These are phyloP conservation scores for Curvularia eragrostidis DNA, from an alignment of 2,329 filamentous ascomycete species.

Conservation along the genomic window DNA sequence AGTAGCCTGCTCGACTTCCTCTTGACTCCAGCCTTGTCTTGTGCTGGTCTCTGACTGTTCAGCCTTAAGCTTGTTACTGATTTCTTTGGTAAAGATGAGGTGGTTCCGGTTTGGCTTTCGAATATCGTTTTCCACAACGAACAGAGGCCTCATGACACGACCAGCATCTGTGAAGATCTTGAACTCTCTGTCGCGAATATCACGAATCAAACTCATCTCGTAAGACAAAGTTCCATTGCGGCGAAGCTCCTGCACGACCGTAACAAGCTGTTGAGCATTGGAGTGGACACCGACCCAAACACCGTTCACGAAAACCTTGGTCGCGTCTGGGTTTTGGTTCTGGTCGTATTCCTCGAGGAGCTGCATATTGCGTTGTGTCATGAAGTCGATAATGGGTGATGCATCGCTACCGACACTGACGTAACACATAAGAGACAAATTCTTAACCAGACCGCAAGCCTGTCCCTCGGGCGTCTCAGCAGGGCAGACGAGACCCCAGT, in stretches of 20 bases:
- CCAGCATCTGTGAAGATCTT: constrained; percentile 98
- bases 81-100: constrained; percentile 82
- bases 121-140: constrained; percentile 86
- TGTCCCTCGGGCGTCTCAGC: constrained; percentile 98
- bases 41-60: constrained; percentile 71
- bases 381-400: constrained; percentile 90
- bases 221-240: constrained; percentile 84
- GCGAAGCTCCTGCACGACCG: constrained; percentile 76
- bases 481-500: constrained; percentile 97
- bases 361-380: constrained; percentile 96
- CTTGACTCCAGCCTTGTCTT: constrained; percentile 62
- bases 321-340: constrained; percentile 78
- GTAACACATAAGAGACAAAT: constrained; percentile 96
- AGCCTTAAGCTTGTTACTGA: constrained; percentile 73
- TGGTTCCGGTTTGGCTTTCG: constrained; percentile 77
- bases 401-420: constrained; percentile 94
- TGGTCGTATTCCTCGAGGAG: constrained; percentile 86
- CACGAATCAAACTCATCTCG: constrained; percentile 92
- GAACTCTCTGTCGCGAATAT: constrained; percentile 97
- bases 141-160: constrained; percentile 90
- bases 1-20: constrained; percentile 65
- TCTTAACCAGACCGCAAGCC: constrained; percentile 97
- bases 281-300: constrained; percentile 97
- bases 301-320: constrained; percentile 97
- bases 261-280: constrained; percentile 84